Evolutionary conservation across 2,329 filamentous ascomycete species (phyloP), one percentile per base, ranked within the genome.

Genomic region (Fusarium scirpi): DNA sequence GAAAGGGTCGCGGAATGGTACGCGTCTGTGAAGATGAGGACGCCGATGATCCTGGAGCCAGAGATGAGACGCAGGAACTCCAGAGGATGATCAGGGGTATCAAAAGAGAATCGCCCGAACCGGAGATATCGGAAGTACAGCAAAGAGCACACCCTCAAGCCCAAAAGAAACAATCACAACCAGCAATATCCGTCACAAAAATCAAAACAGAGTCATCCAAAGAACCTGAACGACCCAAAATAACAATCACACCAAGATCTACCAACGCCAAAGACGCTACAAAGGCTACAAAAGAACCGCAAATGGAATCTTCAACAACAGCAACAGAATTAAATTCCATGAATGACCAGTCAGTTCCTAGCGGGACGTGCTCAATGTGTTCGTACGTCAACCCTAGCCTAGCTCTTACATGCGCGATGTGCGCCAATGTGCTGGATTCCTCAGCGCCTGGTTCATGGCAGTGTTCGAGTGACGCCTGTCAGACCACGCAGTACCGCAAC

Each of bases 11-110:
- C 22, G 86, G 87, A 15, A 85, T 97, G 84, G 82, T 95, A 65
- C 92, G 88, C 72, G 89, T 96, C 2, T 96, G 93, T 76, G 91
- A 90, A 66, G 91, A 92, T 46, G 91, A 93, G 84, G 58, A 83
- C 40, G 74, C 74, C 5, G 84, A 87, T 40, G 89, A 91, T 47
- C 67, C 74, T 6, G 76, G 71, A 9, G 80, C 78, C 7, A 74
- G 57, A 25, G 75, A 76, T 20, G 80, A 97, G 79, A 81, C 93
- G 72, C 83, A 85, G 16, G 93, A 97, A 78, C 82, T 96, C 54
- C 85, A 85, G 55, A 83, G 82, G 20, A 75, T 81, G 53, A 76
- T 81, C 25, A 64, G 71, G 29, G 58, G 64, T 44, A 63, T 76
- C 25, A 78, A 77, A 38, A 62, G 52, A 24, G 76, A 77, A 44